A percentile compares a stretch with the other conserved stretches of the same genome.
Conservation (phyloP, 257 asterid species). For the Solanum arcanum region DNA sequence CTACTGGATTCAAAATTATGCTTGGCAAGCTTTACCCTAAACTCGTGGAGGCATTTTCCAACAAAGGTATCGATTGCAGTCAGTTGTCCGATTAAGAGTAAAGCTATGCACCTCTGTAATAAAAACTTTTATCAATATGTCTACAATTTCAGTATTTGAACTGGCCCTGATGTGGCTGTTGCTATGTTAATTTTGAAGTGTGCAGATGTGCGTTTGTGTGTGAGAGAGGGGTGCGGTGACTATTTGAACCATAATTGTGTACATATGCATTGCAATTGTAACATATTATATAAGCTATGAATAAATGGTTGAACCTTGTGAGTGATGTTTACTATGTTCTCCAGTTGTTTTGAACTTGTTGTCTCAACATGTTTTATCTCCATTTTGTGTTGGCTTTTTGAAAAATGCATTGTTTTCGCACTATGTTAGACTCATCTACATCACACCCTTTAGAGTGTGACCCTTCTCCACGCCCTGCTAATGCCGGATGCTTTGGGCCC, state of each 20-base stretch:
- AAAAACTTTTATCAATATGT: neutral
- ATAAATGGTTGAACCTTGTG: conserved; percentile 2
- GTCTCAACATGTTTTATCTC: neutral
- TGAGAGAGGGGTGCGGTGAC: neutral
- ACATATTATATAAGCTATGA: neutral
- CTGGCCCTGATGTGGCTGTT: neutral
- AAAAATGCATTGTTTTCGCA: neutral
- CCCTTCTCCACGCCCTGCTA: neutral
- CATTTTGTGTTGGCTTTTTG: neutral
- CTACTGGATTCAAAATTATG: conserved; percentile 84
- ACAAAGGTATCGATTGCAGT: conserved; percentile 49
- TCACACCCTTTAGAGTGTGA: neutral
- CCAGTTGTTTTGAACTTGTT: neutral
- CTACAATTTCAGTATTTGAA: neutral
- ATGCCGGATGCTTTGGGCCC: neutral
- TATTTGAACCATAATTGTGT: neutral
- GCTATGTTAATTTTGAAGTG: neutral
- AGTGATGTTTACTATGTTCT: neutral
- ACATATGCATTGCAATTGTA: neutral
- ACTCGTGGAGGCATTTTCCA: conserved; percentile 65
- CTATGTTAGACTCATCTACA: neutral
- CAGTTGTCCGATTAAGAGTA: conserved; percentile 15
- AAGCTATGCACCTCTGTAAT: neutral
- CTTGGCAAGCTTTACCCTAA: conserved; percentile 59
- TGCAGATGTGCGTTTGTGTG: neutral